These are phyloP conservation scores for Neobulgaria alba DNA, from an alignment of 2,329 filamentous ascomycete species.

Conservation along the genomic window DNA sequence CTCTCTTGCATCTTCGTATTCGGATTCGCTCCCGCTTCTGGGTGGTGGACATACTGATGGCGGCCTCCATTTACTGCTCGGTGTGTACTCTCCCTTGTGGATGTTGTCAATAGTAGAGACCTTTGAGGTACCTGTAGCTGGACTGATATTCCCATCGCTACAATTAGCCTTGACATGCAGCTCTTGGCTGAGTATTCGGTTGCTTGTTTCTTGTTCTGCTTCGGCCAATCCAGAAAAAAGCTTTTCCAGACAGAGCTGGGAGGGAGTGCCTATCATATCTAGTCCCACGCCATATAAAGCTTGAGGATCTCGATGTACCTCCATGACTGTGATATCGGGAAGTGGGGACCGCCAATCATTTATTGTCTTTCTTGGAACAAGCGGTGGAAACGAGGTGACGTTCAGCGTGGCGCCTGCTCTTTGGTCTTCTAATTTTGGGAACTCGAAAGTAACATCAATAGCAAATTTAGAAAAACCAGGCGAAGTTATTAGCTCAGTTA, in stretches of 20 bases:
- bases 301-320: neutral
- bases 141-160: neutral
- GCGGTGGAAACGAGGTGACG: neutral
- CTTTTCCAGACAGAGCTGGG: too few species aligned
- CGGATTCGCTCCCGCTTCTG: neutral
- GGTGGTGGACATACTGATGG: neutral
- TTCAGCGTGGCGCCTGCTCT: too few species aligned
- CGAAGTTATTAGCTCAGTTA: too few species aligned
- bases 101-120: neutral
- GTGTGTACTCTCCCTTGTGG: neutral
- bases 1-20: neutral
- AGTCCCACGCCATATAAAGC: neutral
- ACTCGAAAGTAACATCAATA: too few species aligned
- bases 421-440: too few species aligned
- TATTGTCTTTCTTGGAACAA: neutral
- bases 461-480: too few species aligned
- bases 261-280: too few species aligned
- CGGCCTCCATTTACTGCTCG: neutral
- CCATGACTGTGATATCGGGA: neutral
- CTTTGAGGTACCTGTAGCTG: too few species aligned
- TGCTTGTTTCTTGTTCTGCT: neutral
- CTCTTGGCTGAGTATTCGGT: neutral
- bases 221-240: neutral
- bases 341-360: neutral
- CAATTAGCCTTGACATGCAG: neutral